phyloP scores from a whole-genome alignment of 345 rosid species.

The Pistacia vera region DNA sequence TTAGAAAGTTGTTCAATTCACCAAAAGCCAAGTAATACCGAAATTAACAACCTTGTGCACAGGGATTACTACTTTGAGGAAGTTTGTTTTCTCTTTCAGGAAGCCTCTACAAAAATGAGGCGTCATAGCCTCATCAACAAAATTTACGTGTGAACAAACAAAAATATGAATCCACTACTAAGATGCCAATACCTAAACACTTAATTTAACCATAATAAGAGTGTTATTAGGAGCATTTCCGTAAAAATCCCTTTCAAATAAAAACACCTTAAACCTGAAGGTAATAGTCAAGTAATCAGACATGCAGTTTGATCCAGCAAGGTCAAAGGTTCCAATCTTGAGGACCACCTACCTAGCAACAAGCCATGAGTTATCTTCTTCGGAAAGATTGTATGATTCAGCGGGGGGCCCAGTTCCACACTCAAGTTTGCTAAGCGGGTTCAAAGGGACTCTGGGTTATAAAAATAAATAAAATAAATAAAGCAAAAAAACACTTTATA shows the following conservation, averaged over 20 bases:
- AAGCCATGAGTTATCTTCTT: neutral
- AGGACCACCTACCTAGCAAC: neutral
- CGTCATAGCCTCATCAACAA: too few species aligned
- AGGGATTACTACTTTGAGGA: neutral
- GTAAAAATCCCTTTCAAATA: neutral
- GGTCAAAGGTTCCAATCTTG: neutral
- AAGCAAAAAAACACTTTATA: neutral
- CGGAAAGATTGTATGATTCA: neutral
- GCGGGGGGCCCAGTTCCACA: neutral
- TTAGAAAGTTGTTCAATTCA: neutral
- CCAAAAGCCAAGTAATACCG: neutral
- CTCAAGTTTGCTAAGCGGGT: neutral
- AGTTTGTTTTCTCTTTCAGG: too few species aligned
- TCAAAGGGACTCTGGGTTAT: neutral
- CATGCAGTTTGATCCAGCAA: neutral
- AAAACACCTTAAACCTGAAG: neutral
- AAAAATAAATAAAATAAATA: too few species aligned
- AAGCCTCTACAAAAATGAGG: neutral
- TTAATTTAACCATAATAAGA: neutral
- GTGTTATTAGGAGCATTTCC: neutral
- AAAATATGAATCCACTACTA: neutral
- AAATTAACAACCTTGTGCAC: neutral
- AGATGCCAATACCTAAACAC: neutral
- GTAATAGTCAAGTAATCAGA: neutral
- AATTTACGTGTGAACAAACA: neutral